phyloP scores from a whole-genome alignment of 257 asterid species.

The Penstemon barbatus region DNA sequence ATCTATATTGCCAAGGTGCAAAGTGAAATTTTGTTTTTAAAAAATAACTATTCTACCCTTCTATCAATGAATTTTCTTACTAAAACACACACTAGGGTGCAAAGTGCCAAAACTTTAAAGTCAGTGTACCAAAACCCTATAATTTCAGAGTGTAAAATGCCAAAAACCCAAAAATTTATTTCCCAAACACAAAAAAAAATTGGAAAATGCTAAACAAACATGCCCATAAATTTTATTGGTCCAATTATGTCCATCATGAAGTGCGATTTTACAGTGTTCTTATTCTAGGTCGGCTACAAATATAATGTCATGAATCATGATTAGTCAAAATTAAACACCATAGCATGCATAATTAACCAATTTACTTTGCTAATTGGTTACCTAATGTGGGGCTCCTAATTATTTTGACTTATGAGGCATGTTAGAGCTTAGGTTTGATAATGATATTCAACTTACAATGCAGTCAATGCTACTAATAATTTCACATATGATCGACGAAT shows the following conservation, averaged over 20 bases:
- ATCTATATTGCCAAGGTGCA: too few relatives aligned
- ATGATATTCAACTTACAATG: neutral
- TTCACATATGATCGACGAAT: neutral
- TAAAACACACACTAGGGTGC: too few relatives aligned
- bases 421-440: conserved; percentile 5
- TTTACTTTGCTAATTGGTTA: conserved; percentile 16
- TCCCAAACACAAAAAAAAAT: too few relatives aligned
- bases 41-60: too few relatives aligned
- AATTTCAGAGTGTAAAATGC: too few relatives aligned
- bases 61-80: too few relatives aligned
- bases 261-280: conserved; percentile 18
- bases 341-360: conserved; percentile 36
- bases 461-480: neutral
- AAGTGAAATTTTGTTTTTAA: too few relatives aligned
- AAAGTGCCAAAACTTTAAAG: too few relatives aligned
- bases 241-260: neutral
- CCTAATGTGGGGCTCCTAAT: conserved; percentile 31
- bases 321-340: conserved; percentile 31
- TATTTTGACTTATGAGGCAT: conserved; percentile 12
- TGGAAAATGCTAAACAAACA: neutral
- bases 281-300: neutral
- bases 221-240: too few relatives aligned
- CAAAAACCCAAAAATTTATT: too few relatives aligned
- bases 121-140: too few relatives aligned
- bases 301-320: conserved; percentile 33